These are phyloP conservation scores for Mycena floridula DNA, from an alignment of 768 basidiomycete genomes.

Conservation along the genomic window DNA sequence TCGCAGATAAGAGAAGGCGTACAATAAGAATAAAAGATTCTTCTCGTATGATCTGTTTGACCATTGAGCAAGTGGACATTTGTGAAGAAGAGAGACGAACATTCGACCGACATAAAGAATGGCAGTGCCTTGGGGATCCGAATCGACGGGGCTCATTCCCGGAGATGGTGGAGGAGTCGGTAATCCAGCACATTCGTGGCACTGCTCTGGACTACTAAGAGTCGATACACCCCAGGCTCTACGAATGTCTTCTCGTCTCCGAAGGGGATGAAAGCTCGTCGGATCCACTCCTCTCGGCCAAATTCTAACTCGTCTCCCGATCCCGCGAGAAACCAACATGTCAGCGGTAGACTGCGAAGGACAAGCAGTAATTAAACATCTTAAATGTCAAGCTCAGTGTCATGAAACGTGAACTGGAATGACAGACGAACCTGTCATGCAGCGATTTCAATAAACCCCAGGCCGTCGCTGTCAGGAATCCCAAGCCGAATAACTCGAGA, in stretches of 20 bases:
- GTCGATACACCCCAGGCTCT: not conserved
- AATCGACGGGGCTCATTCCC: not conserved
- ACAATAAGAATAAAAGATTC: not conserved
- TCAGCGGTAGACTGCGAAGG: not conserved
- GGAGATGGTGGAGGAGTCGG: not conserved
- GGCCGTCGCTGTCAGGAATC: conserved; percentile 1
- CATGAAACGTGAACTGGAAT: not conserved
- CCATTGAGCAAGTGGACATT: not conserved
- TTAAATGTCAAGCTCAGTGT: conserved; percentile 1
- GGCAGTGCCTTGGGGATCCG: not conserved
- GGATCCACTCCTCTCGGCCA: not conserved
- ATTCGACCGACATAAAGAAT: not conserved
- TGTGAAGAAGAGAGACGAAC: not conserved
- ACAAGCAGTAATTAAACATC: not conserved
- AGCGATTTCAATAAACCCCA: not conserved
- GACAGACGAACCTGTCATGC: not conserved
- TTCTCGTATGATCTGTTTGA: not conserved
- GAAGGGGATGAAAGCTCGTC: not conserved
- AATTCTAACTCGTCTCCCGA: not conserved
- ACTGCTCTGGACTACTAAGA: not conserved
- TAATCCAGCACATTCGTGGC: not conserved
- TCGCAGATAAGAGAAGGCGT: not conserved
- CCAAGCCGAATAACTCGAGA: conserved; percentile 10
- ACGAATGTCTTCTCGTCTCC: not conserved
- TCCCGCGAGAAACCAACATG: not conserved